A percentile compares a stretch with the other conserved stretches of the same genome.
phyloP scores from a whole-genome alignment of 2,329 filamentous ascomycete species.

The Colletotrichum kahawae region DNA sequence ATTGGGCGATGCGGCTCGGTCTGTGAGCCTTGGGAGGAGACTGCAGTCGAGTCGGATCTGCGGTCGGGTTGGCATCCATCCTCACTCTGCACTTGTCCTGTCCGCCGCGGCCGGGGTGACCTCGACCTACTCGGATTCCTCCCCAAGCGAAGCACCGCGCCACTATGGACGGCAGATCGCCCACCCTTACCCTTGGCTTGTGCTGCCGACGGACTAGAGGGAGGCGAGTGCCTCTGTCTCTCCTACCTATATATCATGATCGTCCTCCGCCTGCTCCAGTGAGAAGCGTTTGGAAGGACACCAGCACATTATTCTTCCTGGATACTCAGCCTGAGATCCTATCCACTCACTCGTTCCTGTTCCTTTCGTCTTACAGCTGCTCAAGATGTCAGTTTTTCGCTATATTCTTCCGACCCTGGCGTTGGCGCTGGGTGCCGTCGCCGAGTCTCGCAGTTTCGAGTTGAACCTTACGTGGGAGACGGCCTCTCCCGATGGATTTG shows the following conservation, averaged over 20 bases:
- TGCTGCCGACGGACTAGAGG: not conserved
- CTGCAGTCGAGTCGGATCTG: constrained; percentile 7
- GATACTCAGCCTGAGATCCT: constrained; percentile 18
- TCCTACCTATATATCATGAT: constrained; percentile 22
- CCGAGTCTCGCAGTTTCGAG: constrained; percentile 24
- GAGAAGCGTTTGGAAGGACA: not conserved
- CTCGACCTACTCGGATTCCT: constrained; percentile 9
- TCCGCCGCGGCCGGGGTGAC: not conserved
- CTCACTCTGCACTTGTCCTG: not conserved
- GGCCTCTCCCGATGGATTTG: constrained; percentile 48
- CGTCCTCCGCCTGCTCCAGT: not conserved
- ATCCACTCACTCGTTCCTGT: constrained; percentile 17
- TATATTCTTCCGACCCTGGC: constrained; percentile 21
- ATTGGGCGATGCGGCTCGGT: constrained; percentile 5
- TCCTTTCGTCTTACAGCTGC: constrained; percentile 11
- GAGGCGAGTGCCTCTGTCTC: constrained; percentile 10
- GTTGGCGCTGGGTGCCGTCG: constrained; percentile 17
- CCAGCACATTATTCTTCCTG: constrained; percentile 6
- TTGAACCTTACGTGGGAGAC: constrained; percentile 40
- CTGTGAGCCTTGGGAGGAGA: constrained; percentile 11
- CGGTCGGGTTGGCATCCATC: not conserved
- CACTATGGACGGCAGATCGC: constrained; percentile 12
- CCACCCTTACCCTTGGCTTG: constrained; percentile 12
- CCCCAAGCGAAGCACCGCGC: constrained; percentile 16
- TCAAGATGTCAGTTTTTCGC: constrained; percentile 16